Percentiles rank a stretch among this genome's conserved stretches.
Evolutionary conservation across 2,329 filamentous ascomycete species (phyloP).

Genomic region (Neofusicoccum umdonicola): DNA sequence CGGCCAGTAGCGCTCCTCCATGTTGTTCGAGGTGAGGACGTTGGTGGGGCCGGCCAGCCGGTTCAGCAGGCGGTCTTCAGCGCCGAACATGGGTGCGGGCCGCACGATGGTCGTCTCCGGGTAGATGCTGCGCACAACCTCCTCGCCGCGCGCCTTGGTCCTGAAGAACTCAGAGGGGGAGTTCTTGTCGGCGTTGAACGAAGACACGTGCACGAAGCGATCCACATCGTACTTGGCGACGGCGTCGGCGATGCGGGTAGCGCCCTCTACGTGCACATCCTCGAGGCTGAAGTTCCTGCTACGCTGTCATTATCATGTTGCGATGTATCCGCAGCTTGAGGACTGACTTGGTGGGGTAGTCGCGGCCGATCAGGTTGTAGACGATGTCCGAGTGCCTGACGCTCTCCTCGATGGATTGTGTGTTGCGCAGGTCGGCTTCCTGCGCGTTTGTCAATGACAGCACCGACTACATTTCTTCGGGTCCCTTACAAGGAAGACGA

Average conservation of each 20-base stretch:
- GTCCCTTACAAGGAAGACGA: constrained; percentile 73
- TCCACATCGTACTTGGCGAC: constrained; percentile 98
- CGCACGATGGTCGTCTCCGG: constrained; percentile 96
- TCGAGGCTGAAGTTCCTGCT: constrained; percentile 84
- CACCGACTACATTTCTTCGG: not conserved
- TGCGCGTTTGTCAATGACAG: constrained; percentile 33
- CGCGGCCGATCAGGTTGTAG: constrained; percentile 90
- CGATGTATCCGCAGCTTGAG: not conserved
- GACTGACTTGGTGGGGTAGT: constrained; percentile 89
- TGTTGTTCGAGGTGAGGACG: constrained; percentile 85
- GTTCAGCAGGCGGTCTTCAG: constrained; percentile 88
- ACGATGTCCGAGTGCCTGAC: constrained; percentile 97
- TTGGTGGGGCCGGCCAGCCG: constrained; percentile 78
- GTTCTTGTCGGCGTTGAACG: constrained; percentile 79
- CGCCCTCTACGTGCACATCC: constrained; percentile 90
- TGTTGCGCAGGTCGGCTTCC: constrained; percentile 96
- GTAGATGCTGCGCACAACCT: constrained; percentile 82
- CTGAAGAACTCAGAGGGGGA: constrained; percentile 87
- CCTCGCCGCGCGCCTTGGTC: constrained; percentile 84
- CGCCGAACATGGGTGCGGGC: constrained; percentile 90
- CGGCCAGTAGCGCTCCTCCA: constrained; percentile 86
- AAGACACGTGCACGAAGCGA: constrained; percentile 94
- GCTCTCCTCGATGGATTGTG: constrained; percentile 90
- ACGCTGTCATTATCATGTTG: not conserved
- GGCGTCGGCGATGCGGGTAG: constrained; percentile 87